phyloP scores from a whole-genome alignment of 192 early-diverging fungal species.

The Coemansia umbellata region DNA sequence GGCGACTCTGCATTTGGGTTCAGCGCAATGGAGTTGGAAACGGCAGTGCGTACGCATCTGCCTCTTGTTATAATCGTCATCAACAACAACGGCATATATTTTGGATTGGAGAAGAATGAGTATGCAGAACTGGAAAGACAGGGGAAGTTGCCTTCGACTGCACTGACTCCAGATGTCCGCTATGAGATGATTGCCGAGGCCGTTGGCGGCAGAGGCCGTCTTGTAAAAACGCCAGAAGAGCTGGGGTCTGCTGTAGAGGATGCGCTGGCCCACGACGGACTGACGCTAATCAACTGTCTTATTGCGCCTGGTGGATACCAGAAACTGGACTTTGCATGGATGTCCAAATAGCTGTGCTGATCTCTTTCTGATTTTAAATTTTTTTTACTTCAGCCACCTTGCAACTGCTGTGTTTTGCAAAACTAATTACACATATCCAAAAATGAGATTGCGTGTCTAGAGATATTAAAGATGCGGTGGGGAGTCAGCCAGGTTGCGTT shows the following conservation, averaged over 20 bases:
- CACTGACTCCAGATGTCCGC: constrained; percentile 59
- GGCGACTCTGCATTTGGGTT: constrained; percentile 82
- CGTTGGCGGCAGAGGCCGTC: constrained; percentile 58
- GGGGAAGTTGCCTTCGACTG: constrained; percentile 57
- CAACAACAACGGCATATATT: constrained; percentile 77
- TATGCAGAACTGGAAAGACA: constrained; percentile 39
- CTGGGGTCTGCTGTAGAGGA: constrained; percentile 50
- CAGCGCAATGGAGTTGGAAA: constrained; percentile 75
- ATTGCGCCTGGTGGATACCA: constrained; percentile 61
- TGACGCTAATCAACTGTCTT: constrained; percentile 64
- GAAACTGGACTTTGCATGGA: constrained; percentile 57
- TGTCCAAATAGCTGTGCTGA: constrained; percentile 28
- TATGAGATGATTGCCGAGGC: constrained; percentile 69
- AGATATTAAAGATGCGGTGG: too few relatives aligned
- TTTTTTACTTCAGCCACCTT: too few relatives aligned
- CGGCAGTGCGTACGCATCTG: constrained; percentile 57
- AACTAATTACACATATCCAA: too few relatives aligned
- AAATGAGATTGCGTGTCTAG: too few relatives aligned
- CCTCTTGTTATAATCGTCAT: constrained; percentile 71
- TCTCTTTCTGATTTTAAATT: too few relatives aligned
- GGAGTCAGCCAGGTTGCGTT: too few relatives aligned
- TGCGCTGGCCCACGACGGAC: constrained; percentile 43
- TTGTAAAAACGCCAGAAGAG: constrained; percentile 57
- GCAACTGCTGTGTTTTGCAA: too few relatives aligned
- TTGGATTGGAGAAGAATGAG: constrained; percentile 55